Evolutionary conservation across 768 basidiomycete genomes (phyloP).

Genomic region (Rhodotorula graminis): DNA sequence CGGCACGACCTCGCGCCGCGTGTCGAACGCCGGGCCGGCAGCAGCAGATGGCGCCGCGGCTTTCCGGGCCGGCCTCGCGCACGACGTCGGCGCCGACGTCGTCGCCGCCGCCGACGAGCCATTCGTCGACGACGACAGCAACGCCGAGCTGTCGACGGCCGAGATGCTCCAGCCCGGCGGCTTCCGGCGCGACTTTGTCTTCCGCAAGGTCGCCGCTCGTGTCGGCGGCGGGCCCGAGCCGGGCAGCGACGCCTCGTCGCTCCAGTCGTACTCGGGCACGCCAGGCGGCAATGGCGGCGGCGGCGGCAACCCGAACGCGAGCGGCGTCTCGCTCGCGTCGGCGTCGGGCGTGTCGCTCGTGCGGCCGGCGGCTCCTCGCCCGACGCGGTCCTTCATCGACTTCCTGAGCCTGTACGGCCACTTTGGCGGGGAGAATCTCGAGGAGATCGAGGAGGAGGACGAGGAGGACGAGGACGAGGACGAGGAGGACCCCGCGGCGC

Average conservation of each 20-base stretch:
- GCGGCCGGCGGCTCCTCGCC: not conserved
- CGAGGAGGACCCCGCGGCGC: not conserved
- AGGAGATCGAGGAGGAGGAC: constrained; percentile 76
- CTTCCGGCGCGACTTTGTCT: constrained; percentile 37
- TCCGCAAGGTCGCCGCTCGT: constrained; percentile 15
- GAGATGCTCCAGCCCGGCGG: constrained; percentile 40
- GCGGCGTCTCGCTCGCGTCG: constrained; percentile 5
- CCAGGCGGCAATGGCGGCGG: not conserved
- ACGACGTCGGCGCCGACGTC: not conserved
- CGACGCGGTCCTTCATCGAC: constrained; percentile 39
- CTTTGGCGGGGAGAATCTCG: constrained; percentile 81
- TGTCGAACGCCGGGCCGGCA: not conserved
- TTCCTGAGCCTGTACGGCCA: constrained; percentile 93
- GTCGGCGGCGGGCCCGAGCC: not conserved
- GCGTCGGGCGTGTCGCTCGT: too few relatives aligned
- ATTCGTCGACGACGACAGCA: not conserved
- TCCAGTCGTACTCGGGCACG: not conserved
- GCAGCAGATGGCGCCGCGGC: constrained; percentile 9
- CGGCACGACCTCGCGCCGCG: not conserved
- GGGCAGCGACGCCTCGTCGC: constrained; percentile 17
- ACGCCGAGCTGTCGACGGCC: constrained; percentile 2
- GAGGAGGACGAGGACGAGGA: constrained; percentile 61
- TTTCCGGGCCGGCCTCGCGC: constrained; percentile 8
- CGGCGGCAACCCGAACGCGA: not conserved
- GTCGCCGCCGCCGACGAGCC: not conserved